Percentiles rank a stretch among this genome's conserved stretches.
These are phyloP conservation scores for Pharus latifolius DNA, from an alignment of 176 grass and related monocot species.

Conservation along the genomic window DNA sequence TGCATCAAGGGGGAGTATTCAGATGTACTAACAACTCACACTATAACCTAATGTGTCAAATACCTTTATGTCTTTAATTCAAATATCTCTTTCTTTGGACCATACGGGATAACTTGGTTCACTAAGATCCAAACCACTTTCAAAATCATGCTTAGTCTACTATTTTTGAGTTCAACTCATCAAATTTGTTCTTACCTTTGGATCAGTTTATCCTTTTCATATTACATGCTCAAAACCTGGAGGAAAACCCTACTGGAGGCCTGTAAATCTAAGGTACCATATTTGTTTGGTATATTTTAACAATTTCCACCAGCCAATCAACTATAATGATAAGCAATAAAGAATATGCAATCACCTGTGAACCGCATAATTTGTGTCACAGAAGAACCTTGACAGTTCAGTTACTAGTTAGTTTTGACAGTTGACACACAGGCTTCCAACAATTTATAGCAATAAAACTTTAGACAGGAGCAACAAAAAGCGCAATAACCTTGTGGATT, in stretches of 20 bases:
- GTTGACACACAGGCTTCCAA: neutral
- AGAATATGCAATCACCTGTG: neutral
- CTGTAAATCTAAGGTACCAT: neutral
- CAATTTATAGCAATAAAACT: neutral
- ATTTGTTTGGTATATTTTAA: no score
- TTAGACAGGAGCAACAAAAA: neutral
- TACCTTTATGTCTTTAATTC: neutral
- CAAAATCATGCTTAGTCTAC: neutral
- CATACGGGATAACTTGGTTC: neutral
- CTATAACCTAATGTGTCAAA: neutral
- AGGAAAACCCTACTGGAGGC: neutral
- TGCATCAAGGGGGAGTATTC: no score
- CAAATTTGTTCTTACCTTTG: neutral
- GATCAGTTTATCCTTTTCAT: neutral
- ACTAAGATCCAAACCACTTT: neutral
- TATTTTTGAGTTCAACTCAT: neutral
- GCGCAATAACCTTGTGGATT: constrained; percentile 73
- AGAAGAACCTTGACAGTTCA: constrained; percentile 7
- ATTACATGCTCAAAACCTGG: neutral
- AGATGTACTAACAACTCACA: neutral
- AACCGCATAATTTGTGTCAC: neutral
- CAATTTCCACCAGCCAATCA: no score
- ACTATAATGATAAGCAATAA: no score
- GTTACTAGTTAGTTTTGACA: neutral
- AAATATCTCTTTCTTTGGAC: neutral